phyloP scores from a whole-genome alignment of 169 alveolate species.

The Cryptosporidium ryanae region DNA sequence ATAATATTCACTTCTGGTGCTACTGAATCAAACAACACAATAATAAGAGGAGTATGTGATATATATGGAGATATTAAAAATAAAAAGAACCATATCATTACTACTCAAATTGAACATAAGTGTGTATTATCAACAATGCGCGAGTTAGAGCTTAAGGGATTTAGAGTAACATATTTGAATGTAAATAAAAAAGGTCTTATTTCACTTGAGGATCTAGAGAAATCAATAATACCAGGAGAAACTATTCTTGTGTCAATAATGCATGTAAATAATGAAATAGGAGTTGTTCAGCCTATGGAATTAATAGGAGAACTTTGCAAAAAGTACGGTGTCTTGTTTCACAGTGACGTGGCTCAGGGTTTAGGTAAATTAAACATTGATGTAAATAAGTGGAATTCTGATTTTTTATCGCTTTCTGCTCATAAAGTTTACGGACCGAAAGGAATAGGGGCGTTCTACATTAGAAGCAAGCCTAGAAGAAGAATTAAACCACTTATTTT shows the following conservation, averaged over 20 bases:
- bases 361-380: constrained; percentile 94
- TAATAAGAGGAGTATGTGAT: constrained; percentile 92
- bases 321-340: constrained; percentile 92
- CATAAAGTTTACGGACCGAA: constrained; percentile 99
- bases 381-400: constrained; percentile 91
- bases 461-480: constrained; percentile 93
- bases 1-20: constrained; percentile 99
- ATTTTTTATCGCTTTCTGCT: constrained; percentile 93
- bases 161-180: constrained; percentile 93
- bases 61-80: constrained; percentile 79
- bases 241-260: constrained; percentile 95
- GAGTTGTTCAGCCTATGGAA: constrained; percentile 94
- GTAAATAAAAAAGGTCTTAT: constrained; percentile 92
- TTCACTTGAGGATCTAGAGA: constrained; percentile 86
- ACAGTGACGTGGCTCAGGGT: constrained; percentile 95
- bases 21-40: constrained; percentile 97
- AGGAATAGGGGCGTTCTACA: constrained; percentile 98
- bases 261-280: constrained; percentile 97
- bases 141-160: constrained; percentile 90
- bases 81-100: constrained; percentile 93
- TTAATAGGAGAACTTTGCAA: constrained; percentile 94
- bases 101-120: constrained; percentile 98
- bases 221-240: constrained; percentile 90
- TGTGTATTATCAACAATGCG: constrained; percentile 94
- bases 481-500: constrained; percentile 93